A percentile compares a stretch with the other conserved stretches of the same genome.
Evolutionary conservation across 2,329 filamentous ascomycete genomes (phyloP).

Genomic region (Didymella arachidicola): DNA sequence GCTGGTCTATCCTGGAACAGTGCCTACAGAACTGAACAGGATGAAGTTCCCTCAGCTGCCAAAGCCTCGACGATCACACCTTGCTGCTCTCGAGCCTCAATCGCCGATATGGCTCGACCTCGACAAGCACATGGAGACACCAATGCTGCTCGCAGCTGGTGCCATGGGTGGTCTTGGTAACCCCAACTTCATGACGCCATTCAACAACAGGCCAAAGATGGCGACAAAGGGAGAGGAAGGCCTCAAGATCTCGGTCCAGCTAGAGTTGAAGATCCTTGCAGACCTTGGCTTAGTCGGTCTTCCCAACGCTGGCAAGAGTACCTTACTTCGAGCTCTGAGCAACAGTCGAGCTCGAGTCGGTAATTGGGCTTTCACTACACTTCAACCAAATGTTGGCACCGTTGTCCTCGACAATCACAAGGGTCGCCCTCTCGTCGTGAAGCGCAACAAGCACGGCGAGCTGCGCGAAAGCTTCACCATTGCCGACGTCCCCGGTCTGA

Average conservation of each 20-base stretch:
- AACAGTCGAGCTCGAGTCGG: constrained; percentile 90
- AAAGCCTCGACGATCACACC: constrained; percentile 62
- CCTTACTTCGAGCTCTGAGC: constrained; percentile 83
- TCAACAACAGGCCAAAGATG: constrained; percentile 80
- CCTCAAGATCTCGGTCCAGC: constrained; percentile 78
- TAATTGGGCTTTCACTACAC: constrained; percentile 95
- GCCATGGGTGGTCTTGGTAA: constrained; percentile 92
- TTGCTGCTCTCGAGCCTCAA: constrained; percentile 73
- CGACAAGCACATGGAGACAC: constrained; percentile 76
- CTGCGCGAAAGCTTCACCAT: constrained; percentile 84
- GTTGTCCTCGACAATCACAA: constrained; percentile 89
- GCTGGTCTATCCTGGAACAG: constrained; percentile 83
- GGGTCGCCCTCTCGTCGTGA: constrained; percentile 69
- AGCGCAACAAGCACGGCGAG: constrained; percentile 57
- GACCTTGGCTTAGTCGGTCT: constrained; percentile 94
- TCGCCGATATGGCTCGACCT: constrained; percentile 70
- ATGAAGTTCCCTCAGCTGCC: constrained; percentile 66
- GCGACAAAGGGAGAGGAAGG: constrained; percentile 86
- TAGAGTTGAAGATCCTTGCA: constrained; percentile 93
- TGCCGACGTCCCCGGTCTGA: constrained; percentile 93
- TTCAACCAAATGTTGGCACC: constrained; percentile 94
- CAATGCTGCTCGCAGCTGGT: constrained; percentile 85
- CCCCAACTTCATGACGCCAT: constrained; percentile 84
- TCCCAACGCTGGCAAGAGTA: constrained; percentile 96
- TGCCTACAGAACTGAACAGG: constrained; percentile 71